A percentile compares a stretch with the other conserved stretches of the same genome.
Conservation (phyloP, 352 stramenopile genomes). For the Globisporangium mamillatum region DNA sequence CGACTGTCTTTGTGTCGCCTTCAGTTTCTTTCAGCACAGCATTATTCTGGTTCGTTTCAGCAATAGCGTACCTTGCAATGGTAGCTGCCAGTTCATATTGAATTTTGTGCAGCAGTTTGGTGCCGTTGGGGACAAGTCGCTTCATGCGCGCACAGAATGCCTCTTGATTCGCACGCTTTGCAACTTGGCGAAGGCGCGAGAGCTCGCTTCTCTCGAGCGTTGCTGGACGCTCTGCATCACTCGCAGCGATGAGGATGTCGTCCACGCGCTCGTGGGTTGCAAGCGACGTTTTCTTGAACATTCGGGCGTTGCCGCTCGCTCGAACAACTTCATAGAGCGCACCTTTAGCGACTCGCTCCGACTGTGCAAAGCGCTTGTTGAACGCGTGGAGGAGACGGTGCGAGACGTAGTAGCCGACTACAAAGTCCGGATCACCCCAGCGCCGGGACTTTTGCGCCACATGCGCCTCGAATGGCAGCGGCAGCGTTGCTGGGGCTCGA, state of each 20-base stretch:
- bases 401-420: slow-evolving; percentile 12
- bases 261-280: slow-evolving; percentile 3
- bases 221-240: background rate
- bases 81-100: background rate
- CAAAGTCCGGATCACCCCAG: background rate
- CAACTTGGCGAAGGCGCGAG: slow-evolving; percentile 1
- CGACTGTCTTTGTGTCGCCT: background rate
- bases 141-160: slow-evolving; percentile 3
- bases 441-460: slow-evolving; percentile 4
- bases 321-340: background rate
- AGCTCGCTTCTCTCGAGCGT: background rate
- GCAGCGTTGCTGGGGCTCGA: background rate
- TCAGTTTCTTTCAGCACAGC: background rate
- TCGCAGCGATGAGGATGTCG: background rate
- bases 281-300: slow-evolving; percentile 6
- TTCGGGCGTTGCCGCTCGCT: slow-evolving; percentile 1
- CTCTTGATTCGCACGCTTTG: background rate
- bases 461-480: slow-evolving; percentile 4
- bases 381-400: background rate
- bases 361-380: background rate
- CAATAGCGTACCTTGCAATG: background rate
- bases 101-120: background rate
- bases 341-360: background rate
- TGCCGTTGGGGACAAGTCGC: background rate
- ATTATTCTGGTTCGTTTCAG: background rate